Base-by-base conservation (phyloP, 2,329 filamentous ascomycete genomes). In the Diaporthe sp. region DNA sequence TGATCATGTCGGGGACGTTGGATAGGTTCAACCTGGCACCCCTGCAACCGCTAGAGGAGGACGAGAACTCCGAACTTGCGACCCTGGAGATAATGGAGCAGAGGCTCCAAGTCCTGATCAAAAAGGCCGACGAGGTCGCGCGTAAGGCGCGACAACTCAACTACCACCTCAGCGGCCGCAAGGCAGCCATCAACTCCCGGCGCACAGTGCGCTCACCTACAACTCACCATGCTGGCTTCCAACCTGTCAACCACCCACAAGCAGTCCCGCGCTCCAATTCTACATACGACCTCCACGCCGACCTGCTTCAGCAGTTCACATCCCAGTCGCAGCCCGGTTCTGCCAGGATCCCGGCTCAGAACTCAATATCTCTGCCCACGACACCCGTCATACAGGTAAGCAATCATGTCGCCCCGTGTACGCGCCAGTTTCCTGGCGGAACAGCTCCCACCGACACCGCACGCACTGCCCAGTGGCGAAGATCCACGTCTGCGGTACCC, bases 71-170 rank as follows among this genome's bases (percentile, higher is more conserved):
- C 78, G 95, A 98, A 82, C 84, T 97, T 51, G 94, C 92, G 17
- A 96, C 95, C 0, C 86, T 97, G 80, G 94, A 97, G 80, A 96
- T 97, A 70, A 84, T 98, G 39, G 94, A 98, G 83, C 92, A 93
- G 82, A 93, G 95, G 77, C 86, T 97, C 49, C 91, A 92, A 51
- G 90, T 94, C 78, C 90, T 98, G 58, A 95, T 94, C 79, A 94
- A 95, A 81, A 92, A 93, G 81, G 95, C 95, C 4, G 95, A 97
- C 81, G 93, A 95, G 86, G 92, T 90, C 22, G 88, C 88, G 22
- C 84, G 85, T 44, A 85, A 85, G 78, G 88, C 95, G 17, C 90
- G 94, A 53, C 94, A 96, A 82, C 89, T 98, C 25, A 96, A 95
- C 79, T 95, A 97, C 81, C 91, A 94, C 58, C 86, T 98, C 68